Percentiles rank a stretch among this genome's conserved stretches.
phyloP scores from a whole-genome alignment of 2,329 filamentous ascomycete species.

The Pezicula radicicola region DNA sequence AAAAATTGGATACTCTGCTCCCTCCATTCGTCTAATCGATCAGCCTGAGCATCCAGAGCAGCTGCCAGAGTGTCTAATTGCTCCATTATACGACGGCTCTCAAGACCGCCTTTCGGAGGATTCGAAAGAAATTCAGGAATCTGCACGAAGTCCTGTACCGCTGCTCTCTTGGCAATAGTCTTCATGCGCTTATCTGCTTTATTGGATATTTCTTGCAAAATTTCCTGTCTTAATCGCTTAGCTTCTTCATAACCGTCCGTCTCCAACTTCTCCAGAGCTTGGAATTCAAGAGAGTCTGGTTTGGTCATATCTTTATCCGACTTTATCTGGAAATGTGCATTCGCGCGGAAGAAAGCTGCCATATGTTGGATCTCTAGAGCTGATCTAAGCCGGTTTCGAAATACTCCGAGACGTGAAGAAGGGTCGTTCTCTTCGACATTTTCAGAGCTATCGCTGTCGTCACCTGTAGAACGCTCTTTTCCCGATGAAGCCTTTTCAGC shows the following conservation, averaged over 20 bases:
- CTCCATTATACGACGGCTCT: constrained; percentile 65
- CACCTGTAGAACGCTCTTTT: constrained; percentile 3
- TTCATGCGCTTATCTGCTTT: constrained; percentile 65
- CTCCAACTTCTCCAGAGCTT: constrained; percentile 66
- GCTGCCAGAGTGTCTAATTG: constrained; percentile 62
- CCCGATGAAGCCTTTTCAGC: constrained; percentile 19
- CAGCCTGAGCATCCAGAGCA: constrained; percentile 69
- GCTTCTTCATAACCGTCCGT: constrained; percentile 72
- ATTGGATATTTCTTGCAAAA: constrained; percentile 57
- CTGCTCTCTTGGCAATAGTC: constrained; percentile 51
- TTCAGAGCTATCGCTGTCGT: constrained; percentile 12
- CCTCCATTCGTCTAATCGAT: constrained; percentile 71
- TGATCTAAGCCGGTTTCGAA: constrained; percentile 64
- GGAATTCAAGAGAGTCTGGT: constrained; percentile 65
- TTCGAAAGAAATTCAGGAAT: constrained; percentile 58
- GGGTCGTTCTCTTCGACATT: constrained; percentile 25
- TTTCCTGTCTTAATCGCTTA: constrained; percentile 73
- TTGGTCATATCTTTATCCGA: constrained; percentile 60
- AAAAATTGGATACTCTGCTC: constrained; percentile 70
- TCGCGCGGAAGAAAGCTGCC: constrained; percentile 81
- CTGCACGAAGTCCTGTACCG: constrained; percentile 53
- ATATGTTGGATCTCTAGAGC: constrained; percentile 80
- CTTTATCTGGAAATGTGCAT: constrained; percentile 81
- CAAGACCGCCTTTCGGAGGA: constrained; percentile 62
- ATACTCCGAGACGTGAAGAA: constrained; percentile 47